phyloP scores from a whole-genome alignment of 2,329 filamentous ascomycete genomes.

The Hymenoscyphus occultus region DNA sequence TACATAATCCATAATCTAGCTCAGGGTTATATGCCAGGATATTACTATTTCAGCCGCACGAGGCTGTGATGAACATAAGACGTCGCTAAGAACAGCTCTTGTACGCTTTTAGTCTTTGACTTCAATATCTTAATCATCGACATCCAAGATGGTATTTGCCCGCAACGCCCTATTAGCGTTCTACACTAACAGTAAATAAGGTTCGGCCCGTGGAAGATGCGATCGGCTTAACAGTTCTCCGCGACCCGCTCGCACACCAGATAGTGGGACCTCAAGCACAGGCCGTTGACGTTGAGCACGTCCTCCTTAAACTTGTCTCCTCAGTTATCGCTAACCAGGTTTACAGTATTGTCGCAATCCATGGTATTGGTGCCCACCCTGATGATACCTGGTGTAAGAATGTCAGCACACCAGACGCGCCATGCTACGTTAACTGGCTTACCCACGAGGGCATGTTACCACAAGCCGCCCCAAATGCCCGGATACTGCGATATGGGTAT shows the following conservation, averaged over 20 bases:
- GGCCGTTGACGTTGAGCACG: slow-evolving; percentile 1
- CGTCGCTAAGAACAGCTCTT: not conserved
- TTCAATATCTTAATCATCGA: not conserved
- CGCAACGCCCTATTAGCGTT: not conserved
- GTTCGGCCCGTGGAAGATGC: slow-evolving; percentile 1
- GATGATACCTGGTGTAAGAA: slow-evolving; percentile 8
- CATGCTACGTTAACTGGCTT: slow-evolving; percentile 2
- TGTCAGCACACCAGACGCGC: not conserved
- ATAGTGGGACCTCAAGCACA: not conserved
- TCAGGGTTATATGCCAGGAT: too few species aligned
- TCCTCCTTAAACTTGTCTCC: not conserved
- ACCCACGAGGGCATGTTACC: not conserved
- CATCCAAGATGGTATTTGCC: not conserved
- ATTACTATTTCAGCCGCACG: too few species aligned
- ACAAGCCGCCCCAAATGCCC: slow-evolving; percentile 8
- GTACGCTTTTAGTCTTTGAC: not conserved
- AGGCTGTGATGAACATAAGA: not conserved
- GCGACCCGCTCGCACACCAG: not conserved
- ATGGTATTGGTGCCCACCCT: slow-evolving; percentile 7
- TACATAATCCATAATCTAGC: too few species aligned
- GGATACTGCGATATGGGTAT: slow-evolving; percentile 7
- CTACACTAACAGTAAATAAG: slow-evolving; percentile 2
- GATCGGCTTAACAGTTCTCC: not conserved
- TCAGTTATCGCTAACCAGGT: not conserved
- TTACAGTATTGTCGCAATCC: slow-evolving; percentile 7